Base-by-base conservation (phyloP, 1,284 basidiomycete genomes). In the Rhizoctonia solani region DNA sequence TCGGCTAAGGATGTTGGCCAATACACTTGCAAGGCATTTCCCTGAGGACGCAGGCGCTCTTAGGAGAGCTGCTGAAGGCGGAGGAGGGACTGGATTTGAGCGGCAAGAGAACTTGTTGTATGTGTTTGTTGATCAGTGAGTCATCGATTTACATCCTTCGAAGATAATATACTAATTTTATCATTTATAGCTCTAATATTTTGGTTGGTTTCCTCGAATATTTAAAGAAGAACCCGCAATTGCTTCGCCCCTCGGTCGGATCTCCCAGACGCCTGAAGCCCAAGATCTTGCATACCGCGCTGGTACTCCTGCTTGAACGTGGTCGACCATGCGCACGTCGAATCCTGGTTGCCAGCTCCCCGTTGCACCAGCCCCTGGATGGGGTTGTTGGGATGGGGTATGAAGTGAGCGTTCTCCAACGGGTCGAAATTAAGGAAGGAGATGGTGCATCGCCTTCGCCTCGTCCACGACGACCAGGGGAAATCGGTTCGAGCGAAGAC, bases 41-140 rank as follows among this genome's bases (percentile, higher is more conserved):
- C 74, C 74, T 0, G 71, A 72, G 21, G 76, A 77, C 56, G 71
- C 68, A 21, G 54, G 69, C 23, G 68, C 66, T 3, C 66, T 77
- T 25, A 76, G 78, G 58, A 79, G 81, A 67, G 76, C 85, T 27
- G 67, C 69, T 37, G 59, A 66, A 9, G 42, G 58, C 63, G n/a
- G 69, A 49, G 59, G 59, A 29, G 55, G 66, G 11, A 67, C 67
- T 23, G 75, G 75, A n/a, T 79, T 81, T 14, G 73, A 73, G 41
- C 73, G 79, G 27, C 80, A 79, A 44, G 87, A 89, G 72, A 82
- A 84, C 11, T 75, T 87, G 70, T 84, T 90, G 49, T 91, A 95
- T 77, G 84, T 94, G 71, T 94, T 93, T 76, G 83, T 95, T 70
- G 92, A 95, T 76, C 90, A 94, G 90, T 93, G 73, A 73, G 84